Base-by-base conservation (phyloP, 2,329 filamentous ascomycete species). In the Hypoxylon sp. region DNA sequence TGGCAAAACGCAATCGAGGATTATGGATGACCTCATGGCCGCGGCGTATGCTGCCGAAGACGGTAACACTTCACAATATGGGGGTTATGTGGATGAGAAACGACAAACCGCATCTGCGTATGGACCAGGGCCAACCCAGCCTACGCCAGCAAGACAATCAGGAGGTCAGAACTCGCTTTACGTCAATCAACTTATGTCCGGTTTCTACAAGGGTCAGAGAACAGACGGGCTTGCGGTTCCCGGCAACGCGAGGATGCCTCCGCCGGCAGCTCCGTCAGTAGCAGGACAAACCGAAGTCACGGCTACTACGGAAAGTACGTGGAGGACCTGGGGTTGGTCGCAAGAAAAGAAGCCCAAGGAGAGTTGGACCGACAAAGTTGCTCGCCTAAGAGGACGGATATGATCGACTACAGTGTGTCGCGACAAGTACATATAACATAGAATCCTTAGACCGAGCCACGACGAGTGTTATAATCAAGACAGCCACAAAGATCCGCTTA, bases 241-340 rank as follows among this genome's bases (percentile, higher is more conserved):
- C 1, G 25, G 30, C 4, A 42, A 51, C 15, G 51, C 51, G 7
- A 44, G 55, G 17, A 45, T 60, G 41, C 54, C 54, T 23, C 57
- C 55, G 7, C 57, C 47, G 3, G 27, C 32, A 29, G 54, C 57
- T 15, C 59, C 50, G n/a, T 61, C 59, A 7, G 48, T 61, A 8
- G 51, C 59, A 11, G 59, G 46, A 3, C 43, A 31, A 25, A 61
- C 56, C 1, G 59, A 59, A 21, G 40, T 44, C 26, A 57, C 59
- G 7, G 30, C 19, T 9, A 55, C 41, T 13, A 56, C 53, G 1
- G 59, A 61, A 37, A 57, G 47, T 12, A 61, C 59, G 3, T 61
- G 59, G 59, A 57, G 43, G 46, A 61, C 59, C 3, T 61, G 59
- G 59, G 59, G 59, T 15, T 57, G 52, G 37, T 40, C 42, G 27